These are phyloP conservation scores for Chlamydomonas sp. DNA, from an alignment of 139 green algal genomes.

Conservation along the genomic window DNA sequence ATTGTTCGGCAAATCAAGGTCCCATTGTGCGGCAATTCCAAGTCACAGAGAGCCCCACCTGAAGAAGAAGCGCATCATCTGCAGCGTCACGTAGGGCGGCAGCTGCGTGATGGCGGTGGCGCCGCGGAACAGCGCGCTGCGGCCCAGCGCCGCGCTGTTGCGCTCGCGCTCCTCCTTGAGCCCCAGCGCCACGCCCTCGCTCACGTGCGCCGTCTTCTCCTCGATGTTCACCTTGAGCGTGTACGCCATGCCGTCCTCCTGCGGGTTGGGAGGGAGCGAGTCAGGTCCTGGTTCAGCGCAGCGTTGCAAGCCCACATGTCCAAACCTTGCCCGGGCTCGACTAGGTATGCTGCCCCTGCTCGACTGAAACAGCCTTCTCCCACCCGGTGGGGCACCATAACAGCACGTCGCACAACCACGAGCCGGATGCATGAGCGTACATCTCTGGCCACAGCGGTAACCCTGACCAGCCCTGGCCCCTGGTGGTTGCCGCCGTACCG, in stretches of 20 bases:
- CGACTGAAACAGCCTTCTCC: too few relatives aligned
- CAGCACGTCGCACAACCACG: not conserved
- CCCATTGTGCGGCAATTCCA: too few relatives aligned
- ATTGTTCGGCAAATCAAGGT: too few relatives aligned
- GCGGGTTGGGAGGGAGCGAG: not conserved
- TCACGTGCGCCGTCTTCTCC: conserved; percentile 89
- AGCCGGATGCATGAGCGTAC: not conserved
- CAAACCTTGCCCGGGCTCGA: too few relatives aligned
- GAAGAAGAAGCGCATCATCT: conserved; percentile 95
- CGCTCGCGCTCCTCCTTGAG: conserved; percentile 92
- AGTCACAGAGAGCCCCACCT: not conserved
- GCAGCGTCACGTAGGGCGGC: conserved; percentile 90
- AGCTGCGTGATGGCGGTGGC: conserved; percentile 69
- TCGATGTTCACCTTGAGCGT: conserved; percentile 98
- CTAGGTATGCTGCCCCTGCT: too few relatives aligned
- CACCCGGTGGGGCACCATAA: too few relatives aligned
- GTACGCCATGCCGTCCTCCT: conserved; percentile 71
- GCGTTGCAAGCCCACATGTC: too few relatives aligned
- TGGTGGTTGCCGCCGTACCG: conserved; percentile 44
- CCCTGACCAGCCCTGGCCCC: too few relatives aligned
- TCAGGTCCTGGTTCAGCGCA: too few relatives aligned
- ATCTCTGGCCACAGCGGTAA: too few relatives aligned
- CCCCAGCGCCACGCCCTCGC: conserved; percentile 84
- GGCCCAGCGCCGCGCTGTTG: conserved; percentile 64
- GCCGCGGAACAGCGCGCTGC: conserved; percentile 81